A percentile compares a stretch with the other conserved stretches of the same genome.
phyloP scores from a whole-genome alignment of 2,329 filamentous ascomycete species.

The Claviceps pazoutovae region DNA sequence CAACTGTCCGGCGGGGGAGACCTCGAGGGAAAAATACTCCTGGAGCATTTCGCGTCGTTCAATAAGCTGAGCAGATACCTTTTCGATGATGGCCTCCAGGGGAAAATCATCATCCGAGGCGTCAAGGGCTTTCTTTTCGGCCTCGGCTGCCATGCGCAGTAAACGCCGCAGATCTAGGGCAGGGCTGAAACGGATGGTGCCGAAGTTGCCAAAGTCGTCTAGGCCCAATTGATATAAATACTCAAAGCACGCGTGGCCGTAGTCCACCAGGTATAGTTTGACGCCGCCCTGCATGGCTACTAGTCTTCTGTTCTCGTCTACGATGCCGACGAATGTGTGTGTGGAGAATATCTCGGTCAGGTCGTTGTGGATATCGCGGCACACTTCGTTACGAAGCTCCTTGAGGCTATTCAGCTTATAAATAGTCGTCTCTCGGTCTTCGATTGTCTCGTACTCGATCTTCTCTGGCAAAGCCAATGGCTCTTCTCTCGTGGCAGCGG shows the following conservation, averaged over 20 bases:
- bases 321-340: slow-evolving; percentile 86
- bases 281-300: slow-evolving; percentile 90
- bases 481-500: slow-evolving; percentile 16
- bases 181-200: slow-evolving; percentile 64
- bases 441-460: slow-evolving; percentile 52
- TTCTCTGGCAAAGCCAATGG: slow-evolving; percentile 28
- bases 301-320: slow-evolving; percentile 74
- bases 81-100: slow-evolving; percentile 49
- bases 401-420: slow-evolving; percentile 78
- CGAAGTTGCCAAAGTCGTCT: slow-evolving; percentile 93
- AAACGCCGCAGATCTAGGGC: slow-evolving; percentile 58
- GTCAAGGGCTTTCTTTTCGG: slow-evolving; percentile 41
- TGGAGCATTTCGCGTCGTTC: slow-evolving; percentile 70
- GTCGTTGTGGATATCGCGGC: slow-evolving; percentile 68
- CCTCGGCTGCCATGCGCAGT: slow-evolving; percentile 56
- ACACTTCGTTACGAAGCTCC: slow-evolving; percentile 66
- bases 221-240: slow-evolving; percentile 94
- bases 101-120: slow-evolving; percentile 44
- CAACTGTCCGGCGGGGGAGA: slow-evolving; percentile 65
- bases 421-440: slow-evolving; percentile 52
- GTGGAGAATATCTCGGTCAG: slow-evolving; percentile 77
- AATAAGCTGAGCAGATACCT: slow-evolving; percentile 55
- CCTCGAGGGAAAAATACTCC: slow-evolving; percentile 83
- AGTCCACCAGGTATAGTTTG: slow-evolving; percentile 85
- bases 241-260: slow-evolving; percentile 72